Evolutionary conservation across 805 yeast genomes (phyloP).

Genomic region (Monosporozyma siamensis): DNA sequence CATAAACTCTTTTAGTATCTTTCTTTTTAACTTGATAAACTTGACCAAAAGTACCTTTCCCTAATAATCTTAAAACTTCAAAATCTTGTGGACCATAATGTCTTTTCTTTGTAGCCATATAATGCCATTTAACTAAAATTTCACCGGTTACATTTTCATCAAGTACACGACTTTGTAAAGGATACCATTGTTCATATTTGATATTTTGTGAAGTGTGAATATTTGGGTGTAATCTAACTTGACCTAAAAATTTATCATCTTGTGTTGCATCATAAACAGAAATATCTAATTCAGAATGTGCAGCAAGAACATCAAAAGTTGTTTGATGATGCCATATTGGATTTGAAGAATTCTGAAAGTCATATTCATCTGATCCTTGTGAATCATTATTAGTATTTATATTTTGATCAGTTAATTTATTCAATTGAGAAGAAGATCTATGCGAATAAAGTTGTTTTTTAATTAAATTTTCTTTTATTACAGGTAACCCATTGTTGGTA

Average conservation of each 20-base stretch:
- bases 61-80: slow-evolving; percentile 80
- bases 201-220: slow-evolving; percentile 25
- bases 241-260: slow-evolving; percentile 82
- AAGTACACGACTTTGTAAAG: slow-evolving; percentile 58
- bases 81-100: slow-evolving; percentile 92
- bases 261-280: slow-evolving; percentile 82
- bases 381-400: slow-evolving; percentile 1
- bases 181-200: slow-evolving; percentile 63
- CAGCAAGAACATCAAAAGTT: slow-evolving; percentile 81
- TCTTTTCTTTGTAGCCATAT: slow-evolving; percentile 56
- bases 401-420: slow-evolving; percentile 17
- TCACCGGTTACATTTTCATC: slow-evolving; percentile 75
- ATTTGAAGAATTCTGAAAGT: slow-evolving; percentile 4
- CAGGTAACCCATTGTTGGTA: slow-evolving; percentile 14
- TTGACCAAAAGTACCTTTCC: slow-evolving; percentile 97
- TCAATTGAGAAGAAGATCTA: slow-evolving; percentile 37
- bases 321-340: slow-evolving; percentile 93
- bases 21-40: slow-evolving; percentile 91
- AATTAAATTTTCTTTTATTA: slow-evolving; percentile 22
- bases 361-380: not conserved
- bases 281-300: slow-evolving; percentile 73
- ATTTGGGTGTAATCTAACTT: slow-evolving; percentile 62
- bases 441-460: slow-evolving; percentile 35
- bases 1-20: slow-evolving; percentile 86
- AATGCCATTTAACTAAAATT: slow-evolving; percentile 66